Evolutionary conservation across 164 flowering plant species (phyloP).

Genomic region (Houttuynia cordata): DNA sequence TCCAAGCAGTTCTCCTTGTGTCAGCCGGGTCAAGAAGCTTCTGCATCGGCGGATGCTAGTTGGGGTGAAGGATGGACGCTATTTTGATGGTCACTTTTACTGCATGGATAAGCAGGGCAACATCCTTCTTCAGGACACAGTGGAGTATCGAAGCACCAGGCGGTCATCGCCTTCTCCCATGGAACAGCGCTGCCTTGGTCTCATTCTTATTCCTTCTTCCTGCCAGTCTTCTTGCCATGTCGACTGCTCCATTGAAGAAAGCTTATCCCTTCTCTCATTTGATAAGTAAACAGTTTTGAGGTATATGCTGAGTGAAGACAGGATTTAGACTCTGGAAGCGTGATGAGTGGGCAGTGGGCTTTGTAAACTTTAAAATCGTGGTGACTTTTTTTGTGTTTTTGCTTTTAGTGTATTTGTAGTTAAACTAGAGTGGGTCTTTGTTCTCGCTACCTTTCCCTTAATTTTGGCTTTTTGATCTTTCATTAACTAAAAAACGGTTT

Average conservation of each 20-base stretch:
- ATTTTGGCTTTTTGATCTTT: too few species aligned
- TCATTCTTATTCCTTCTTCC: slow-evolving; percentile 73
- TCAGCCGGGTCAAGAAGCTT: slow-evolving; percentile 15
- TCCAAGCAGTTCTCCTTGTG: background rate
- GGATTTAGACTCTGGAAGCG: too few species aligned
- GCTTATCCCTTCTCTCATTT: slow-evolving; percentile 47
- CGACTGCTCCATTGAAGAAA: slow-evolving; percentile 62
- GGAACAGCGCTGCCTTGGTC: slow-evolving; percentile 81
- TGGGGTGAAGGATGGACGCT: slow-evolving; percentile 15
- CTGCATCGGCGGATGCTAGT: slow-evolving; percentile 14
- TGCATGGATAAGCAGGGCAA: slow-evolving; percentile 97
- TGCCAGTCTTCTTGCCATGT: slow-evolving; percentile 77
- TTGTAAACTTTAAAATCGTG: too few species aligned
- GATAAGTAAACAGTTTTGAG: slow-evolving; percentile 8
- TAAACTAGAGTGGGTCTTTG: too few species aligned
- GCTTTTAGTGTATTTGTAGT: too few species aligned
- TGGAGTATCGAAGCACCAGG: slow-evolving; percentile 68
- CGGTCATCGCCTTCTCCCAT: slow-evolving; percentile 62
- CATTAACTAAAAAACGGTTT: too few species aligned
- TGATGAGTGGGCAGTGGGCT: too few species aligned
- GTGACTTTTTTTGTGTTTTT: too few species aligned
- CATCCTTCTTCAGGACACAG: slow-evolving; percentile 83
- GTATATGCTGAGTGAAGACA: too few species aligned
- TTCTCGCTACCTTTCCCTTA: too few species aligned
- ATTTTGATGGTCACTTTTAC: slow-evolving; percentile 57